Conservation (phyloP, 345 rosid genomes). For the Xanthoceras sorbifolium region DNA sequence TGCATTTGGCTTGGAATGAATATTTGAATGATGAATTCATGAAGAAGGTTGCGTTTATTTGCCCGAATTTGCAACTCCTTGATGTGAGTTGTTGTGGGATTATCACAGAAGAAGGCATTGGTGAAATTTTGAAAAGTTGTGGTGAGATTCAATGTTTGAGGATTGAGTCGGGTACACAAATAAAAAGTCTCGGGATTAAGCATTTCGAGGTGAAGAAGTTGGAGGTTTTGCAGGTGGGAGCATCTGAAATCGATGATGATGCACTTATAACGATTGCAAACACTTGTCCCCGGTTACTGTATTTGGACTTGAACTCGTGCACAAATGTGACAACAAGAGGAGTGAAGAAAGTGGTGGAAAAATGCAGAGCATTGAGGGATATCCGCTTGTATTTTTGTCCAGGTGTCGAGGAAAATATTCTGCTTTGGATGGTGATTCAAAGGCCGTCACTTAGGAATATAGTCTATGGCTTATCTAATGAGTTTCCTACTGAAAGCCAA, state of each 20-base stretch:
- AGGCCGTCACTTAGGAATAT: slow-evolving; percentile 72
- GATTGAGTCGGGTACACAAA: slow-evolving; percentile 45
- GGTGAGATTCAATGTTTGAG: slow-evolving; percentile 45
- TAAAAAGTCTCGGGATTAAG: slow-evolving; percentile 28
- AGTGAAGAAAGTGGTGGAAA: slow-evolving; percentile 47
- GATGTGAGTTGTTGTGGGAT: slow-evolving; percentile 46
- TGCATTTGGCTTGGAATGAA: slow-evolving; percentile 46
- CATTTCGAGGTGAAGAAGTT: slow-evolving; percentile 56
- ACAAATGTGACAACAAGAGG: slow-evolving; percentile 56
- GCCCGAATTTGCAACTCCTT: slow-evolving; percentile 51
- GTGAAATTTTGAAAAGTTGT: slow-evolving; percentile 47
- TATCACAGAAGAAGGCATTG: slow-evolving; percentile 56
- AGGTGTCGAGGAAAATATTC: slow-evolving; percentile 28
- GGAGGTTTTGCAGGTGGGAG: slow-evolving; percentile 56
- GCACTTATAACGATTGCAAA: slow-evolving; percentile 47
- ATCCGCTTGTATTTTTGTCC: slow-evolving; percentile 51
- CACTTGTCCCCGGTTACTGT: slow-evolving; percentile 44
- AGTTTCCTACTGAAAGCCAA: slow-evolving; percentile 35
- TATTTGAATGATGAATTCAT: slow-evolving; percentile 58
- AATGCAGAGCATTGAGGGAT: slow-evolving; percentile 57
- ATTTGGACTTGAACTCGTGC: slow-evolving; percentile 55
- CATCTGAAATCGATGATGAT: slow-evolving; percentile 47
- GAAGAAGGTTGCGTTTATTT: slow-evolving; percentile 31
- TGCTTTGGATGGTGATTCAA: slow-evolving; percentile 50
- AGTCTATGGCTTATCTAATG: slow-evolving; percentile 27